Conservation (phyloP, 2,329 filamentous ascomycete genomes). For the Drechslerella stenobrocha region DNA sequence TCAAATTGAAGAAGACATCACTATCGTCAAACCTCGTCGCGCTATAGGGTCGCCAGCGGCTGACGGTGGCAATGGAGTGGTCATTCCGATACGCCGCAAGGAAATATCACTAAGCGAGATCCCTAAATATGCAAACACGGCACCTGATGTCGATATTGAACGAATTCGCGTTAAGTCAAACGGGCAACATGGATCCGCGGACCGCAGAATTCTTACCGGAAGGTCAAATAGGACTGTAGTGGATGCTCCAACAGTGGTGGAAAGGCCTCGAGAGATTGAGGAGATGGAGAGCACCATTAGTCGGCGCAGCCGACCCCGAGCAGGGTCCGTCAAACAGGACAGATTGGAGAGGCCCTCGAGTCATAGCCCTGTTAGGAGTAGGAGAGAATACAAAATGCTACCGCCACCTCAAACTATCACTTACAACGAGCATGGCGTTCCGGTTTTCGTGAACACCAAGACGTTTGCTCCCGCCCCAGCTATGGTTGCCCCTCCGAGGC, state of each 20-base stretch:
- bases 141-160: slow-evolving; percentile 37
- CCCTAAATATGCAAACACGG: slow-evolving; percentile 27
- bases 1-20: slow-evolving; percentile 27
- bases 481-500: slow-evolving; percentile 24
- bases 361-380: slow-evolving; percentile 13
- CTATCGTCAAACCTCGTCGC: slow-evolving; percentile 26
- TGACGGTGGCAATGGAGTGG: slow-evolving; percentile 25
- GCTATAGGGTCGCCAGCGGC: neutral
- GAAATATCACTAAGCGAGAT: slow-evolving; percentile 27
- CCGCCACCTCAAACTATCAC: slow-evolving; percentile 28
- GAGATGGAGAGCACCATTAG: slow-evolving; percentile 25
- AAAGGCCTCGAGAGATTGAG: slow-evolving; percentile 32
- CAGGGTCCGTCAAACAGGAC: slow-evolving; percentile 23
- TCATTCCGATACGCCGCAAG: slow-evolving; percentile 42
- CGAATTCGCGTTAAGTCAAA: slow-evolving; percentile 2
- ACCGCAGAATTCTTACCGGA: slow-evolving; percentile 14
- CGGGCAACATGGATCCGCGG: neutral
- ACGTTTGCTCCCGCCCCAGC: slow-evolving; percentile 34
- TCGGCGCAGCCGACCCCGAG: slow-evolving; percentile 14
- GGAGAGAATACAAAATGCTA: slow-evolving; percentile 25
- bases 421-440: slow-evolving; percentile 39
- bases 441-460: slow-evolving; percentile 32
- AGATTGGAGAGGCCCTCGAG: slow-evolving; percentile 14
- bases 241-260: slow-evolving; percentile 7
- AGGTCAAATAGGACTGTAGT: neutral